Evolutionary conservation across 202 grass and related monocot genomes (phyloP), one percentile per base, ranked within the genome.

Genomic region (Setaria viridis): DNA sequence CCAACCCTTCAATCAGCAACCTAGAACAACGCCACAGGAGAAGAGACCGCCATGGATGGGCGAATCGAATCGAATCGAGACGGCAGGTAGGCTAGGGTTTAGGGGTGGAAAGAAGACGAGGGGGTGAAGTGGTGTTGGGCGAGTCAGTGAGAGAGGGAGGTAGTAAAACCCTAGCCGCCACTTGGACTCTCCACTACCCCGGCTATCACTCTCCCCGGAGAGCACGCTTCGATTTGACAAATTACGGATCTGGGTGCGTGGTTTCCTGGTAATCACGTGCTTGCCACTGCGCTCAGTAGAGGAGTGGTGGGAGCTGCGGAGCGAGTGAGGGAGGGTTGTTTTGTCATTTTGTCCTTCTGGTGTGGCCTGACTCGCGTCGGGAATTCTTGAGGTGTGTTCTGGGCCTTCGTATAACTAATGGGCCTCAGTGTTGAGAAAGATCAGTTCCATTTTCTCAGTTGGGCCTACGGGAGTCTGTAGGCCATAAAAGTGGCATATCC

Each of bases 111-210:
- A 15, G 70, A 34, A 75, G 77, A 48, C 21, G 62, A 84, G 25
- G 35, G 15, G 79, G 65, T 69, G 37, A 3, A 7, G 66, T 20
- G 33, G 55, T 4, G 42, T 53, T 13, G 37, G 35, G 43, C 14
- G 60, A 62, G n/a, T 6, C 10, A 56, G 64, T 16, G 35, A 41
- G 71, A 48, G 47, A 43, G 34, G 6, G 71, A 35, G 29, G 14
- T 47, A 43, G 54, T 66, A 85, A 84, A 89, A 75, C 87, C 87
- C 68, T 83, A 77, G 79, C 79, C 79, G 85, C 78, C 78, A 69
- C 41, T 37, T 58, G 67, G 57, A 29, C 39, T 66, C 47, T 6
- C 34, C 68, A 4, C 54, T 79, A 17, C 66, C 67, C 56, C 13
- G 37, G 8, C 64, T 10, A 25, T 15, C 32, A 4, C 69, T 74